phyloP scores from a whole-genome alignment of 345 rosid genomes.

The Toxicodendron radicans region DNA sequence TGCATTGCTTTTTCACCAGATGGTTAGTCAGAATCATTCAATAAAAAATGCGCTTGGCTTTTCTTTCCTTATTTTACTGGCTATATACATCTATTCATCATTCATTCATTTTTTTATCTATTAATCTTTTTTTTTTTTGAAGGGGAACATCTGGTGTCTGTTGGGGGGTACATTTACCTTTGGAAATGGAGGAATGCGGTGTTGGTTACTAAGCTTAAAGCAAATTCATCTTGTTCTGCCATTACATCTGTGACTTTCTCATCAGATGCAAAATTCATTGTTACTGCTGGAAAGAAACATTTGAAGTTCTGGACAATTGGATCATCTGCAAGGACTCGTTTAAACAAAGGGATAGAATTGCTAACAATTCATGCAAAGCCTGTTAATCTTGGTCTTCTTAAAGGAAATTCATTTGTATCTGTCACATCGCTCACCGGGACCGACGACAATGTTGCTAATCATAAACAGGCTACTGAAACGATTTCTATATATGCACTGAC shows the following conservation, averaged over 20 bases:
- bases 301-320: slow-evolving; percentile 71
- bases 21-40: slow-evolving; percentile 44
- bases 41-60: background rate
- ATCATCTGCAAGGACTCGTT: slow-evolving; percentile 52
- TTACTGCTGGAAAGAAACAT: slow-evolving; percentile 82
- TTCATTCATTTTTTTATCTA: slow-evolving; percentile 3
- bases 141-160: slow-evolving; percentile 76
- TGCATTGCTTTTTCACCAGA: slow-evolving; percentile 82
- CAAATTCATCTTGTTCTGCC: slow-evolving; percentile 56
- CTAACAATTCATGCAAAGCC: slow-evolving; percentile 54
- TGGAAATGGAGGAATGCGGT: slow-evolving; percentile 74
- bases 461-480: slow-evolving; percentile 36
- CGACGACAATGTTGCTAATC: slow-evolving; percentile 23
- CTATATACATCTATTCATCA: background rate
- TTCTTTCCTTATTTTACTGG: background rate
- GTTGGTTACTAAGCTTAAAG: slow-evolving; percentile 68
- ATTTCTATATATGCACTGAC: slow-evolving; percentile 57
- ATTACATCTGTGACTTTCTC: slow-evolving; percentile 70
- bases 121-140: slow-evolving; percentile 4
- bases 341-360: slow-evolving; percentile 39
- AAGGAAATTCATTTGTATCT: slow-evolving; percentile 64
- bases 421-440: slow-evolving; percentile 44
- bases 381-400: slow-evolving; percentile 54
- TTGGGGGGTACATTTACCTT: slow-evolving; percentile 78
- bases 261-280: slow-evolving; percentile 53